phyloP scores from a whole-genome alignment of 2,329 filamentous ascomycete species.

The Chaetomiaceae sp. region DNA sequence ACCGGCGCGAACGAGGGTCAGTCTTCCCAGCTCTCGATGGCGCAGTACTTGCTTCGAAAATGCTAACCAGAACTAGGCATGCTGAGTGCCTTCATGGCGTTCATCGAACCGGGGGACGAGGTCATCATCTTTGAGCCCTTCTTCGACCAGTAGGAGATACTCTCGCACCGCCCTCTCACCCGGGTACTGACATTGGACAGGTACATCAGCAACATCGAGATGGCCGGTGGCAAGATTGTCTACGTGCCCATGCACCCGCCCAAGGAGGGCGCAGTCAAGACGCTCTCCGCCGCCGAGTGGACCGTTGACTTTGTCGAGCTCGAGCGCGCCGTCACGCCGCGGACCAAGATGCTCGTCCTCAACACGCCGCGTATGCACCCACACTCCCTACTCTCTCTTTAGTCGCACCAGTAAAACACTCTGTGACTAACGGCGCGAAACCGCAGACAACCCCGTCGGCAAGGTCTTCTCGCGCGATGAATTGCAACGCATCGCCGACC shows the following conservation, averaged over 20 bases:
- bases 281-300: constrained; percentile 84
- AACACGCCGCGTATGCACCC: constrained; percentile 56
- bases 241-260: constrained; percentile 95
- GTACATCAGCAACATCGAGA: constrained; percentile 89
- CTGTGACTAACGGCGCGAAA: constrained; percentile 5
- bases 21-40: background rate
- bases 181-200: constrained; percentile 2
- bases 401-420: background rate
- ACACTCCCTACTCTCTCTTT: too few relatives aligned
- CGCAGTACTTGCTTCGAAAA: background rate
- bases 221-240: constrained; percentile 90
- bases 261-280: constrained; percentile 67
- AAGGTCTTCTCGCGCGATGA: constrained; percentile 88
- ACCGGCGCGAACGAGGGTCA: constrained; percentile 72
- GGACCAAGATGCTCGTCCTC: constrained; percentile 93
- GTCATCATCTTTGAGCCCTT: constrained; percentile 98
- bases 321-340: constrained; percentile 64
- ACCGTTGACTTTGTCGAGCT: constrained; percentile 77
- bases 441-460: constrained; percentile 81
- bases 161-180: background rate
- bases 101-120: constrained; percentile 89
- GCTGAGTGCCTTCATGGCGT: constrained; percentile 96
- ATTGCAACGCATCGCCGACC: constrained; percentile 73
- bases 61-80: constrained; percentile 50
- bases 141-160: constrained; percentile 72